Conservation (phyloP, 208 protist species). For the Acanthamoeba sp. region DNA sequence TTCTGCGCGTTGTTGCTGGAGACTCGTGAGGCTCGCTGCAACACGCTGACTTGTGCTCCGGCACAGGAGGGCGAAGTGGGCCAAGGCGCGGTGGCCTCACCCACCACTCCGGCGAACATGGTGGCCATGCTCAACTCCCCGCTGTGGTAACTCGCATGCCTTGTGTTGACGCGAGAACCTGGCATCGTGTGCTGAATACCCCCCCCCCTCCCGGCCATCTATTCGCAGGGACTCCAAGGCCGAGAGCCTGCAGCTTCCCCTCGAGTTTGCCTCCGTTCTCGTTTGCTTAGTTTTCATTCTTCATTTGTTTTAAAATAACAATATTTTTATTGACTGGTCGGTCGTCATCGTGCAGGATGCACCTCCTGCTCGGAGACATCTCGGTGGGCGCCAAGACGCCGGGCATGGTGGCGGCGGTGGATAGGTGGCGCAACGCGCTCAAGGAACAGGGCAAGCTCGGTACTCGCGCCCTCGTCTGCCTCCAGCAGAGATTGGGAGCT, state of each 20-base stretch:
- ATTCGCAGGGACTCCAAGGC: constrained; percentile 28
- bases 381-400: constrained; percentile 93
- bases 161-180: no score
- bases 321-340: no score
- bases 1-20: neutral
- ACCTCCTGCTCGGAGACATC: constrained; percentile 92
- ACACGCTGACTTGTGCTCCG: no score
- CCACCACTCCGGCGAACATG: constrained; percentile 8
- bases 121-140: constrained; percentile 84
- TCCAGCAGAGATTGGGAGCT: neutral
- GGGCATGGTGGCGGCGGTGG: constrained; percentile 95
- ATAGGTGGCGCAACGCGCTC: constrained; percentile 91
- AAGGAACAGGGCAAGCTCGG: neutral
- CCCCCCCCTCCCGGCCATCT: no score
- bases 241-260: constrained; percentile 3
- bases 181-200: no score
- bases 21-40: no score
- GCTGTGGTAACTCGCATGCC: neutral
- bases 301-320: no score
- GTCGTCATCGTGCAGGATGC: constrained; percentile 89
- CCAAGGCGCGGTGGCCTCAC: constrained; percentile 76
- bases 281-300: neutral
- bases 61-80: neutral
- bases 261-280: neutral
- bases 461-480: neutral